A percentile compares a stretch with the other conserved stretches of the same genome.
phyloP scores from a whole-genome alignment of 2,329 filamentous ascomycete species.

The Paraconiothyrium sp. region DNA sequence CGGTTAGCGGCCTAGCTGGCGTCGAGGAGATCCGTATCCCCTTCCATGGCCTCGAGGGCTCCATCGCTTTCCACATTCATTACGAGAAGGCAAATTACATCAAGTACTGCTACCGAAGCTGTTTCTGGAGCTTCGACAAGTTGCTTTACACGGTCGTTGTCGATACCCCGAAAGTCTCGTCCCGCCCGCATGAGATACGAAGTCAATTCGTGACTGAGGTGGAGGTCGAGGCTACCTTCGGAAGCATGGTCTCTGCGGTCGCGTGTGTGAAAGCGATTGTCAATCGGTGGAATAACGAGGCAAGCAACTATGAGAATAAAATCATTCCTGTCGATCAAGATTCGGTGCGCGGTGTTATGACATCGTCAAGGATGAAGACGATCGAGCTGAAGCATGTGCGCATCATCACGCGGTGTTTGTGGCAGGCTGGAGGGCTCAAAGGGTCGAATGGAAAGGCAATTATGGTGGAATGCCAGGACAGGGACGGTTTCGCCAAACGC shows the following conservation, averaged over 20 bases:
- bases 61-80: not conserved
- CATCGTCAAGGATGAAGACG: not conserved
- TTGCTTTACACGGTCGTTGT: slow-evolving; percentile 9
- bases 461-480: not conserved
- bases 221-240: not conserved
- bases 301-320: not conserved
- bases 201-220: not conserved
- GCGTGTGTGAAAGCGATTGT: not conserved
- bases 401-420: not conserved
- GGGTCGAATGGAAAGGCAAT: not conserved
- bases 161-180: not conserved
- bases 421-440: slow-evolving; percentile 1
- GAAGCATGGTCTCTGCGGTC: not conserved
- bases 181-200: not conserved
- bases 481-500: not conserved
- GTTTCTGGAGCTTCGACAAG: slow-evolving; percentile 1
- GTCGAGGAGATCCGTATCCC: not conserved
- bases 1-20: not conserved
- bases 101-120: slow-evolving; percentile 4
- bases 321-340: not conserved
- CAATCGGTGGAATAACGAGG: slow-evolving; percentile 1
- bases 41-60: not conserved
- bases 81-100: slow-evolving; percentile 6
- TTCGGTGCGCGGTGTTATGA: not conserved
- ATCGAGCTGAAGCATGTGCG: not conserved